phyloP scores from a whole-genome alignment of 176 grass and related monocot genomes.

The Juncus effusus region DNA sequence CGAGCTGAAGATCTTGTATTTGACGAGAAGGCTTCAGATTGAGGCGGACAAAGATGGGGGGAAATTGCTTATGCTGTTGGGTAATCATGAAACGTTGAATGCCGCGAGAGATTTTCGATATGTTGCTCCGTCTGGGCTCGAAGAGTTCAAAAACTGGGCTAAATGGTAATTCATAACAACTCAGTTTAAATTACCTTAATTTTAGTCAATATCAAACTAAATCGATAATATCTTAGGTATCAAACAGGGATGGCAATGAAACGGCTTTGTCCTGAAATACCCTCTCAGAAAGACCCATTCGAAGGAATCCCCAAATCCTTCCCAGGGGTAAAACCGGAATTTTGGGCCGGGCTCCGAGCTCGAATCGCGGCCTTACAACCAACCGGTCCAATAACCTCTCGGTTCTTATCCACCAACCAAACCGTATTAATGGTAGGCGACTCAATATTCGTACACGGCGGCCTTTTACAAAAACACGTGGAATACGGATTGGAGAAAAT shows the following conservation, averaged over 20 bases:
- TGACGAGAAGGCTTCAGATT: slow-evolving; percentile 58
- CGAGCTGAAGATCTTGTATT: slow-evolving; percentile 79
- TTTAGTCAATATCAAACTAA: slow-evolving; percentile 25
- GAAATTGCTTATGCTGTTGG: slow-evolving; percentile 59
- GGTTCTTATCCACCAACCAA: slow-evolving; percentile 69
- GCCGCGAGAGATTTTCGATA: slow-evolving; percentile 69
- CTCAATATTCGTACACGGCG: slow-evolving; percentile 88
- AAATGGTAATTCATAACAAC: slow-evolving; percentile 26
- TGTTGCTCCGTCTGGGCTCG: slow-evolving; percentile 47
- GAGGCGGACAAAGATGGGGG: slow-evolving; percentile 61
- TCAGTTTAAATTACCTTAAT: neutral
- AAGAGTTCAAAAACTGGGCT: slow-evolving; percentile 68
- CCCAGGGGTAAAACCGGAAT: slow-evolving; percentile 66
- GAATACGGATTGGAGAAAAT: slow-evolving; percentile 82
- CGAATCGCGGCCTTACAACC: slow-evolving; percentile 76
- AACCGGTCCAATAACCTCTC: slow-evolving; percentile 57
- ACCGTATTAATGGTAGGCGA: slow-evolving; percentile 72
- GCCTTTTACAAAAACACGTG: slow-evolving; percentile 68
- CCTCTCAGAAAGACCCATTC: slow-evolving; percentile 59
- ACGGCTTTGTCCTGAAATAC: slow-evolving; percentile 46
- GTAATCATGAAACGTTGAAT: slow-evolving; percentile 98
- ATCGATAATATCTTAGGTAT: slow-evolving; percentile 35
- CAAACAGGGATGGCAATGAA: slow-evolving; percentile 78
- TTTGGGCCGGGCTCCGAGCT: slow-evolving; percentile 74
- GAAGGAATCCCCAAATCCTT: slow-evolving; percentile 68